Percentiles rank a stretch among this genome's conserved stretches.
Conservation (phyloP, 352 stramenopile species). For the Pythium angustatum region DNA sequence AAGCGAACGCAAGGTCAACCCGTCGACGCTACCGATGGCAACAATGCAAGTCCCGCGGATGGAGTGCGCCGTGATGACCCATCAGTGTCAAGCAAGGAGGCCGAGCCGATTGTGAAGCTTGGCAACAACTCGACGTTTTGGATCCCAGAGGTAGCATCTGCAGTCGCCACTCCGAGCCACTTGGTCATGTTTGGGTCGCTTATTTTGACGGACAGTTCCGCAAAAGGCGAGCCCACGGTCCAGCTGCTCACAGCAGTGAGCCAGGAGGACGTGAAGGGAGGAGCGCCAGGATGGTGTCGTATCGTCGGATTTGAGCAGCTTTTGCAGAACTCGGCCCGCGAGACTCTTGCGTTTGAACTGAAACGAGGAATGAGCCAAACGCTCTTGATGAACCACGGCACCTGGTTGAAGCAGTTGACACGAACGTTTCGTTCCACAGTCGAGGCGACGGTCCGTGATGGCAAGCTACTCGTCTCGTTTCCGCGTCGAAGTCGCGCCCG, state of each 20-base stretch:
- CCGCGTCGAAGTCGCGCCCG: slow-evolving; percentile 2
- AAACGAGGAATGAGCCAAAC: background rate
- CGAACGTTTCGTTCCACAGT: slow-evolving; percentile 1
- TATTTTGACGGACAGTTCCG: slow-evolving; percentile 19
- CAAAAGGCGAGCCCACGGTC: slow-evolving; percentile 6
- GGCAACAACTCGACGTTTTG: slow-evolving; percentile 8
- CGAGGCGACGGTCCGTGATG: slow-evolving; percentile 3
- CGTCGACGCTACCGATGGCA: background rate
- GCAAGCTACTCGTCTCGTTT: slow-evolving; percentile 10
- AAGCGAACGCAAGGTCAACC: background rate
- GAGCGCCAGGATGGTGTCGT: slow-evolving; percentile 21
- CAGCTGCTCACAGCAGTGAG: slow-evolving; percentile 15
- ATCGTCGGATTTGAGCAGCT: slow-evolving; percentile 23
- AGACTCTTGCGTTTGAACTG: slow-evolving; percentile 16
- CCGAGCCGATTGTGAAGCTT: slow-evolving; percentile 6
- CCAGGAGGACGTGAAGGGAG: slow-evolving; percentile 17
- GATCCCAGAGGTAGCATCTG: background rate
- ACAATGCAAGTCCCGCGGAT: background rate
- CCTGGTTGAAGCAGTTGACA: slow-evolving; percentile 14
- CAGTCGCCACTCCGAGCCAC: background rate
- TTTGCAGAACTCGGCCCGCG: slow-evolving; percentile 1
- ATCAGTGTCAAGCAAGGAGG: background rate
- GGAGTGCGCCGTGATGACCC: background rate
- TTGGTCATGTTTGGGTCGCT: slow-evolving; percentile 24
- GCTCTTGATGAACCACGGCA: slow-evolving; percentile 6